Conservation (phyloP, 2,329 filamentous ascomycete species). For the Alternaria novae-zelandiae region DNA sequence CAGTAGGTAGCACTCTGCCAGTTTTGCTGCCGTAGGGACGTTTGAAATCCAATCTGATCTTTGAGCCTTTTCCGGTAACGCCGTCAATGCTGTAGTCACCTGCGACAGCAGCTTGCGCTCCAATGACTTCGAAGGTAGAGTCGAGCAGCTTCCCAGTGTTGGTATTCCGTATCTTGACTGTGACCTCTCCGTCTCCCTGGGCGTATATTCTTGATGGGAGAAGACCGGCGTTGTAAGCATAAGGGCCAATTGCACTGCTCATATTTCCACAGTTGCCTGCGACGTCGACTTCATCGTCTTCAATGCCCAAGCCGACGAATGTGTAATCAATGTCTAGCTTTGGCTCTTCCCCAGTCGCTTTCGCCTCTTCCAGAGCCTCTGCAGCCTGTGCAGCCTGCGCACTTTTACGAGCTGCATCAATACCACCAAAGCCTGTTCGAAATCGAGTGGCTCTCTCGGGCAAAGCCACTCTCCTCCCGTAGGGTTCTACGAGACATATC, state of each 20-base stretch:
- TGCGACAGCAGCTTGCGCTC: constrained; percentile 54
- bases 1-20: constrained; percentile 66
- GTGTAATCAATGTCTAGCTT: constrained; percentile 69
- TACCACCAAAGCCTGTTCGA: constrained; percentile 16
- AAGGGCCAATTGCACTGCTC: constrained; percentile 72
- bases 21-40: constrained; percentile 70
- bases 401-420: constrained; percentile 14
- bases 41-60: constrained; percentile 66
- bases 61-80: constrained; percentile 64
- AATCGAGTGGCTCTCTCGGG: constrained; percentile 3
- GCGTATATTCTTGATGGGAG: constrained; percentile 44
- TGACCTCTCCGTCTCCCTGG: constrained; percentile 46
- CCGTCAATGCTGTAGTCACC: constrained; percentile 70
- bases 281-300: constrained; percentile 66
- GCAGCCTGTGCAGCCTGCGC: constrained; percentile 3
- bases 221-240: constrained; percentile 64
- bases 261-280: constrained; percentile 80
- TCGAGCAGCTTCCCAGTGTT: constrained; percentile 72
- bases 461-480: constrained; percentile 7
- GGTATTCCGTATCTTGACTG: constrained; percentile 71
- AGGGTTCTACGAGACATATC: constrained; percentile 67
- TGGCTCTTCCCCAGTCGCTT: background rate
- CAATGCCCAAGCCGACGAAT: constrained; percentile 72
- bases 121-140: constrained; percentile 61
- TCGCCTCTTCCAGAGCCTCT: constrained; percentile 3